These are phyloP conservation scores for Claviceps capensis DNA, from an alignment of 2,329 filamentous ascomycete species.

Conservation along the genomic window DNA sequence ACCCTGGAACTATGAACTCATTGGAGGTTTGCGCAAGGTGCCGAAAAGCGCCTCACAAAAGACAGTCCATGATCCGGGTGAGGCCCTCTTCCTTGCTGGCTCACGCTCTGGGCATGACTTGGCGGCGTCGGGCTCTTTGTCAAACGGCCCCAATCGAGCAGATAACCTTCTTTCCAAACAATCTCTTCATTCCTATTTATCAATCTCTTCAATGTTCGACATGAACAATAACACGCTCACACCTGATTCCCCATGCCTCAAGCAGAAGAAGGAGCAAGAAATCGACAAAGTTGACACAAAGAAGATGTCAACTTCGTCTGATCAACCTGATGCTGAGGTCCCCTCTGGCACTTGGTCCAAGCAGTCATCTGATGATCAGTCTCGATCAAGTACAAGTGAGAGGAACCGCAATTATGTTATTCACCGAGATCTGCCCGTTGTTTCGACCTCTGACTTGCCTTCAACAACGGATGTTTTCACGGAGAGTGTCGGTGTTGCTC, in stretches of 20 bases:
- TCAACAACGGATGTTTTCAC: conserved; percentile 37
- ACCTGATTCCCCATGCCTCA: conserved; percentile 1
- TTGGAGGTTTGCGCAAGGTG: conserved; percentile 42
- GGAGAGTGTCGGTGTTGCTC: conserved; percentile 45
- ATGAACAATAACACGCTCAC: conserved; percentile 42
- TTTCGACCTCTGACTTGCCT: neutral
- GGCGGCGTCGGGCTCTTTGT: neutral
- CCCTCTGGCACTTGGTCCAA: conserved; percentile 34
- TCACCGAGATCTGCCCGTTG: conserved; percentile 24
- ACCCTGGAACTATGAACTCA: conserved; percentile 40
- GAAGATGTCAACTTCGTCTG: conserved; percentile 28
- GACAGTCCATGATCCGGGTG: neutral
- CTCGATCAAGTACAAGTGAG: conserved; percentile 22
- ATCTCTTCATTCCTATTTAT: conserved; percentile 16
- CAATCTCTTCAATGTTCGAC: conserved; percentile 33
- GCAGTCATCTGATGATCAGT: conserved; percentile 22
- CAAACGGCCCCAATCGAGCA: neutral
- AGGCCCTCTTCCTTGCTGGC: neutral
- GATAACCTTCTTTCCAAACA: conserved; percentile 11
- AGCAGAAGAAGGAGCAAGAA: neutral
- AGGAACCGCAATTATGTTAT: conserved; percentile 41
- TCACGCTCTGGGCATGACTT: neutral
- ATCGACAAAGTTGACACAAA: conserved; percentile 19
- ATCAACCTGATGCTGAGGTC: conserved; percentile 37
- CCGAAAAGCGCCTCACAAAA: conserved; percentile 8